phyloP scores from a whole-genome alignment of 805 yeast genomes.

The Suhomyces tanzawaensis region DNA sequence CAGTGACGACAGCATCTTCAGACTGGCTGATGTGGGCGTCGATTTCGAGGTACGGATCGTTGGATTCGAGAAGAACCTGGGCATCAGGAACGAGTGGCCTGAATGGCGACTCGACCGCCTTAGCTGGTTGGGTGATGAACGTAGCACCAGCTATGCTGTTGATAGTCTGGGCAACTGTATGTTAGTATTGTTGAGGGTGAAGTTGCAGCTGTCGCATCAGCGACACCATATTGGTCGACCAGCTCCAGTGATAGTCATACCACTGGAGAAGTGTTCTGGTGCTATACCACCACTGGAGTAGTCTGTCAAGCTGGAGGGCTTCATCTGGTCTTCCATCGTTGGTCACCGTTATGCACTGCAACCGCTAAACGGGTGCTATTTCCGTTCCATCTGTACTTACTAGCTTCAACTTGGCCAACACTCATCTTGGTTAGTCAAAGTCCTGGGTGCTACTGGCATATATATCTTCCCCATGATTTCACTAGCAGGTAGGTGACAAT shows the following conservation, averaged over 20 bases:
- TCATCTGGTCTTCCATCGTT: background rate
- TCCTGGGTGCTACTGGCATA: background rate
- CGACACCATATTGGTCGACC: no score
- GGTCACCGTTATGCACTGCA: background rate
- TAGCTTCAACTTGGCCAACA: constrained; percentile 11
- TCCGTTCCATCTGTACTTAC: no score
- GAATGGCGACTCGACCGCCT: constrained; percentile 37
- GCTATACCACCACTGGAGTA: no score
- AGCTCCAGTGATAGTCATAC: no score
- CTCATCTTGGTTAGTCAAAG: constrained; percentile 9
- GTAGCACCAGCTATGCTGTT: constrained; percentile 27
- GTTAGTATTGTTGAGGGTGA: constrained; percentile 8
- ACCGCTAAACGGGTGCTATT: no score
- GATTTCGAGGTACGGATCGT: constrained; percentile 53
- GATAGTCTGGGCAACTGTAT: constrained; percentile 30
- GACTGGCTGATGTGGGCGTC: constrained; percentile 26
- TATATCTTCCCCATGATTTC: constrained; percentile 2
- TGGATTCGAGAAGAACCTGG: constrained; percentile 36
- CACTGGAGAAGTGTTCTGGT: no score
- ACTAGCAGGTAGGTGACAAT: background rate
- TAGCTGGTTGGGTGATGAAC: constrained; percentile 48
- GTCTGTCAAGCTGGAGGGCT: no score
- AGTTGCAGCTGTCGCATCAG: background rate
- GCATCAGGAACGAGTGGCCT: constrained; percentile 19
- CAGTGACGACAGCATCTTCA: constrained; percentile 33